phyloP scores from a whole-genome alignment of 2,329 filamentous ascomycete species.

The Teratosphaeria epicoccoides region DNA sequence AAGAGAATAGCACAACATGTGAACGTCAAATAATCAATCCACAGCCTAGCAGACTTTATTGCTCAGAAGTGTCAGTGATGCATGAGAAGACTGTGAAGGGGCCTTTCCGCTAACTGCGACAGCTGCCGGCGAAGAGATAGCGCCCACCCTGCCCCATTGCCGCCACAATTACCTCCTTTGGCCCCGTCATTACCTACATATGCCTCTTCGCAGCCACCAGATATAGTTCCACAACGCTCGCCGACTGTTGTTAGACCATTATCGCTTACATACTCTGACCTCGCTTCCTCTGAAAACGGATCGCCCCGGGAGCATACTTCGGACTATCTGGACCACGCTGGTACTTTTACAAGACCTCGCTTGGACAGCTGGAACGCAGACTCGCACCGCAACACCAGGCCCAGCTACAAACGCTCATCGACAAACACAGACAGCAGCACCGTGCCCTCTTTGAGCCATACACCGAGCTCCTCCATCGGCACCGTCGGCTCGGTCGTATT shows the following conservation, averaged over 20 bases:
- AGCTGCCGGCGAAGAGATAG: constrained; percentile 39
- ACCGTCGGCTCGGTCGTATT: constrained; percentile 32
- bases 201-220: constrained; percentile 17
- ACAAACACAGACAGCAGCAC: constrained; percentile 26
- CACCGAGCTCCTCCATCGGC: constrained; percentile 35
- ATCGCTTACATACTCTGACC: constrained; percentile 33
- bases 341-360: neutral
- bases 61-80: constrained; percentile 49
- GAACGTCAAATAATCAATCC: constrained; percentile 55
- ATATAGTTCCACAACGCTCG: constrained; percentile 39
- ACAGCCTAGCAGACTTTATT: constrained; percentile 51
- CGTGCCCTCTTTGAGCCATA: constrained; percentile 37
- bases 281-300: constrained; percentile 21
- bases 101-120: neutral
- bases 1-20: constrained; percentile 46
- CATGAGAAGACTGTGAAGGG: neutral
- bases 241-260: constrained; percentile 31
- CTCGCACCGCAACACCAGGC: neutral
- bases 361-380: neutral
- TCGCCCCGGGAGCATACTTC: constrained; percentile 5
- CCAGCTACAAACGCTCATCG: constrained; percentile 4
- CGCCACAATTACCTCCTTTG: constrained; percentile 18
- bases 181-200: constrained; percentile 12
- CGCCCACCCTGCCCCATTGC: constrained; percentile 8
- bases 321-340: neutral